These are phyloP conservation scores for Populus pruinosa DNA, from an alignment of 345 rosid genomes.

Conservation along the genomic window DNA sequence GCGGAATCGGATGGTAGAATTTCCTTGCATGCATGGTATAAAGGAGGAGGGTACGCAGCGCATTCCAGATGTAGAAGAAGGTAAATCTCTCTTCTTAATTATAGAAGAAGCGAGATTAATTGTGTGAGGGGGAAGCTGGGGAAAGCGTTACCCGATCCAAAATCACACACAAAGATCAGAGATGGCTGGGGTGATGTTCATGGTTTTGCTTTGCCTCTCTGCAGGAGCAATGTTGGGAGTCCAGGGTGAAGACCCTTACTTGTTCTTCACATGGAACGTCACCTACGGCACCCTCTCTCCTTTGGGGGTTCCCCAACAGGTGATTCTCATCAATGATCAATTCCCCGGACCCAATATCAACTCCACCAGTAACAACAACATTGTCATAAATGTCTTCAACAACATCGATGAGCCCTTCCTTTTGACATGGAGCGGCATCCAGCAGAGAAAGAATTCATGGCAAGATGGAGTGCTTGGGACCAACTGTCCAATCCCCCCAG, in stretches of 20 bases:
- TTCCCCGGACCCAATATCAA: conserved; percentile 76
- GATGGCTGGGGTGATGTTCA: neutral
- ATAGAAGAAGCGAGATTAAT: neutral
- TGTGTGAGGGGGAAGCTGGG: neutral
- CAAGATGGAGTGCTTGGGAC: conserved; percentile 32
- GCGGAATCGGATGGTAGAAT: neutral
- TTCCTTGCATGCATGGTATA: neutral
- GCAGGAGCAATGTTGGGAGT: conserved; percentile 1
- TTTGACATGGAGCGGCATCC: conserved; percentile 29
- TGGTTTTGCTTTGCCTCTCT: neutral
- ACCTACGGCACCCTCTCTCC: conserved; percentile 10
- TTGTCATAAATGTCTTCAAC: conserved; percentile 64
- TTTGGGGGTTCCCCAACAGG: conserved; percentile 33
- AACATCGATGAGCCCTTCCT: conserved; percentile 69
- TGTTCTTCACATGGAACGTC: conserved; percentile 16
- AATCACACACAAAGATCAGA: neutral
- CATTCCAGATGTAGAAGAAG: neutral
- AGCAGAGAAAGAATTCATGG: conserved; percentile 37
- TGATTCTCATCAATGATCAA: conserved; percentile 63
- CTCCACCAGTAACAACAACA: conserved; percentile 72
- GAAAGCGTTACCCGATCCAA: neutral
- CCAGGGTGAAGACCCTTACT: conserved; percentile 4
- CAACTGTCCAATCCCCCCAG: conserved; percentile 28
- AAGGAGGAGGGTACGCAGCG: neutral
- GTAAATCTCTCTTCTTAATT: neutral